Conservation (phyloP, 495 filamentous ascomycete genomes). For the Haplographium delicatum region DNA sequence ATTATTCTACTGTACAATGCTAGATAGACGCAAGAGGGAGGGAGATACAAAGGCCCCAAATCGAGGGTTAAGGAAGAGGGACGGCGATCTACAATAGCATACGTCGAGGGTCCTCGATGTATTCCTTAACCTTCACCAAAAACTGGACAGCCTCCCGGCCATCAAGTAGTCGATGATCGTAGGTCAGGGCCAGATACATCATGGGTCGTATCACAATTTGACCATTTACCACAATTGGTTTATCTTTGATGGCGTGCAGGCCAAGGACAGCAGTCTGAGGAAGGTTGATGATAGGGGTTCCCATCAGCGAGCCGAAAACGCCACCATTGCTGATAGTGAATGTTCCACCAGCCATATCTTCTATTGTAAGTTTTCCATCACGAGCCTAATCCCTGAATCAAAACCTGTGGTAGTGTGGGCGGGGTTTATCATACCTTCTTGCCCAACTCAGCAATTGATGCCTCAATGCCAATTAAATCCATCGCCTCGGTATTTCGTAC, state of each 20-base stretch:
- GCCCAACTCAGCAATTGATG: conserved; percentile 85
- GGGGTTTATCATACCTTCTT: conserved; percentile 65
- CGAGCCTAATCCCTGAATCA: conserved; percentile 57
- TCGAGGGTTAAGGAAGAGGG: neutral
- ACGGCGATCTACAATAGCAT: conserved; percentile 55
- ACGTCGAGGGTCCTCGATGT: conserved; percentile 91
- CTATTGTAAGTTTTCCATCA: conserved; percentile 94
- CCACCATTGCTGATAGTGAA: conserved; percentile 97
- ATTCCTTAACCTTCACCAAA: conserved; percentile 96
- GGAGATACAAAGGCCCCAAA: neutral
- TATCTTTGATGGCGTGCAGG: conserved; percentile 97
- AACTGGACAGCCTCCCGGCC: conserved; percentile 96
- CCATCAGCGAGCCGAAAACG: conserved; percentile 73
- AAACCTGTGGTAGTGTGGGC: neutral
- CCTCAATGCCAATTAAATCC: conserved; percentile 86
- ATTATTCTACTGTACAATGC: conserved; percentile 15
- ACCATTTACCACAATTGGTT: conserved; percentile 81
- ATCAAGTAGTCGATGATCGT: conserved; percentile 93
- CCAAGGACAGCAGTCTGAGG: conserved; percentile 94
- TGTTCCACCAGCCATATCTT: conserved; percentile 98
- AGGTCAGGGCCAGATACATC: conserved; percentile 98
- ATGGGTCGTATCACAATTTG: conserved; percentile 93
- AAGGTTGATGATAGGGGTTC: conserved; percentile 98
- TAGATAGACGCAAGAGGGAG: neutral
- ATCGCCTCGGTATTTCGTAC: conserved; percentile 88